A percentile compares a stretch with the other conserved stretches of the same genome.
phyloP scores from a whole-genome alignment of 805 yeast species.

The Candida yuanshanica region DNA sequence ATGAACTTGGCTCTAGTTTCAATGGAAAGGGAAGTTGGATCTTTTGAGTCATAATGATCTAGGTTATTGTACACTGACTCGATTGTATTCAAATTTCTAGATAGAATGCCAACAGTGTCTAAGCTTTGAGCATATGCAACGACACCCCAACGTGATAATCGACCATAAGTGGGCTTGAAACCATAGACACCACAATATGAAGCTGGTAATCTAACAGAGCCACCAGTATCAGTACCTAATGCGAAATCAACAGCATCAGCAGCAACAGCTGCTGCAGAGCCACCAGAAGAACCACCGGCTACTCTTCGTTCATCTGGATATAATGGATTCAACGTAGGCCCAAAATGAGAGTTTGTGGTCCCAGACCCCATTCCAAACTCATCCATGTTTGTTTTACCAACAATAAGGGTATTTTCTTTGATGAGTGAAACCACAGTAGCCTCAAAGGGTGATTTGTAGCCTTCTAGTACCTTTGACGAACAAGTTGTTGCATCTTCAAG shows the following conservation, averaged over 20 bases:
- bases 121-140: slow-evolving; percentile 88
- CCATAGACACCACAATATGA: slow-evolving; percentile 81
- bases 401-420: slow-evolving; percentile 43
- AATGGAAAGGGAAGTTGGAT: slow-evolving; percentile 62
- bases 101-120: slow-evolving; percentile 87
- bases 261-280: slow-evolving; percentile 90
- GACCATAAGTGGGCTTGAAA: slow-evolving; percentile 90
- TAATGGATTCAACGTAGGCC: slow-evolving; percentile 53
- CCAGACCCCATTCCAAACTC: slow-evolving; percentile 97
- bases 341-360: slow-evolving; percentile 49
- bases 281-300: slow-evolving; percentile 95
- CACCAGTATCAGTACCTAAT: slow-evolving; percentile 96
- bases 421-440: slow-evolving; percentile 65
- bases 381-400: slow-evolving; percentile 89
- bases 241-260: slow-evolving; percentile 65
- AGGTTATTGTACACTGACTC: slow-evolving; percentile 47
- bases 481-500: slow-evolving; percentile 67
- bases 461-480: slow-evolving; percentile 56
- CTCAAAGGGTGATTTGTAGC: slow-evolving; percentile 70
- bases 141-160: slow-evolving; percentile 89
- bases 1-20: slow-evolving; percentile 25
- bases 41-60: slow-evolving; percentile 61
- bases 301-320: slow-evolving; percentile 34
- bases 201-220: slow-evolving; percentile 90
- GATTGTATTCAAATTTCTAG: slow-evolving; percentile 42